Conservation (phyloP, 305 asterid genomes). For the Coffea humblotiana region DNA sequence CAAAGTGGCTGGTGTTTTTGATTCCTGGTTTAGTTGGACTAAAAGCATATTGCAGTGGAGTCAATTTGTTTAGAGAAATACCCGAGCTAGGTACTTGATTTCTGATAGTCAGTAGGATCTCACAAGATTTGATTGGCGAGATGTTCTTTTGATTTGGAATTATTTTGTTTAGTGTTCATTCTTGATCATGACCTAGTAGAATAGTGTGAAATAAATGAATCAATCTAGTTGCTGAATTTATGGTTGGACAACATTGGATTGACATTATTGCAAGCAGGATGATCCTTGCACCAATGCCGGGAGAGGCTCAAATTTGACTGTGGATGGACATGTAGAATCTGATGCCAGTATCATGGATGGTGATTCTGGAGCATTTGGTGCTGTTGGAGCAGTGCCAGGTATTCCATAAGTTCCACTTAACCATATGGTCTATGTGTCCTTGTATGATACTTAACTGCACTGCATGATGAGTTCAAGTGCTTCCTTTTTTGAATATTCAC, state of each 20-base stretch:
- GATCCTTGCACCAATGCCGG: slow-evolving; percentile 97
- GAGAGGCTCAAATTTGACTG: slow-evolving; percentile 89
- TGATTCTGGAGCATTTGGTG: slow-evolving; percentile 80
- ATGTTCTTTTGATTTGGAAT: not conserved
- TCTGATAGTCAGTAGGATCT: not conserved
- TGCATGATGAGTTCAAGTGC: no score
- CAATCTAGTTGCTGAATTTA: not conserved
- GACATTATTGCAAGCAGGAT: slow-evolving; percentile 45
- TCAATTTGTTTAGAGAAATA: no score
- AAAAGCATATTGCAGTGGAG: not conserved
- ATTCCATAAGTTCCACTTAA: slow-evolving; percentile 5
- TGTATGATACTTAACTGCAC: not conserved
- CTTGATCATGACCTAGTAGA: not conserved
- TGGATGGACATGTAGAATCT: slow-evolving; percentile 90
- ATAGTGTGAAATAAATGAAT: no score
- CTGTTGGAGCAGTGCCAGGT: slow-evolving; percentile 97
- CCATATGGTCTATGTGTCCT: not conserved
- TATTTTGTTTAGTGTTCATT: not conserved
- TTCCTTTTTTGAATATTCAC: no score
- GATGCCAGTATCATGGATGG: slow-evolving; percentile 98
- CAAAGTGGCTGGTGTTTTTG: no score
- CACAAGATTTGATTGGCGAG: not conserved
- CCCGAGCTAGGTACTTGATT: not conserved
- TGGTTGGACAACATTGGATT: not conserved
- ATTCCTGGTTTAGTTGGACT: no score